Base-by-base conservation (phyloP, 768 basidiomycete genomes). In the Grammothele lineata region DNA sequence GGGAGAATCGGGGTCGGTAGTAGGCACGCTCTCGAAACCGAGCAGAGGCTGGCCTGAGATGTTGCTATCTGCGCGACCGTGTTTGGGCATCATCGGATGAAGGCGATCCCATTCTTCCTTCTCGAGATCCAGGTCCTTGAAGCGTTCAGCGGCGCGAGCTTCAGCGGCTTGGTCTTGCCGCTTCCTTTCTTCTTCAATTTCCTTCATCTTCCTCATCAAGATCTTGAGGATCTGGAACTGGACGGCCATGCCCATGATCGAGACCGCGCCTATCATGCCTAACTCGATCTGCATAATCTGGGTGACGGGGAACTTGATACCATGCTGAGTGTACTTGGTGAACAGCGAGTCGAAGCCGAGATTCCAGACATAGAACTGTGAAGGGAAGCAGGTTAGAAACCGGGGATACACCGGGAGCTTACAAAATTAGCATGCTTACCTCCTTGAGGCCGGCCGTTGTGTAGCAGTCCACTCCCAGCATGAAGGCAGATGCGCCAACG, bases 331-430 rank as follows among this genome's bases (percentile, higher is more conserved):
- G 56, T 83, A 92, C 57, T 87, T 88, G 9, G 87, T 82, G 65
- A 93, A 97, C 23, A 97, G 67, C 4, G 70, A 58, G 2, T 70
- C 74, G 69, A 93, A 96, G 33, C 95, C 95, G 42, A 98, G 71
- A 63, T 96, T 98, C 83, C 88, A 96, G 41, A 96, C 72, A 67
- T 96, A 97, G 69, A 96, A 96, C 90, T 95, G 51, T 42, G n/a
- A n/a, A n/a, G 23, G 43, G 18, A 27, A 43, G 33, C 40, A 57
- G 34, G n/a, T n/a, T n/a, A 30, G 27, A 30, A 14, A 14, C 27
- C 7, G 14, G 14, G 14, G 27, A 30, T 30, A 7, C 8, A 30
- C 8, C 27, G 14, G 27, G 14, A 30, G 14, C 27, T 7, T 14
- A 22, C 22, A 17, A 33, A 18, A 48, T 38, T 30, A 39, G 14